Evolutionary conservation across 805 yeast species (phyloP).

Genomic region (Lachancea meyersii): DNA sequence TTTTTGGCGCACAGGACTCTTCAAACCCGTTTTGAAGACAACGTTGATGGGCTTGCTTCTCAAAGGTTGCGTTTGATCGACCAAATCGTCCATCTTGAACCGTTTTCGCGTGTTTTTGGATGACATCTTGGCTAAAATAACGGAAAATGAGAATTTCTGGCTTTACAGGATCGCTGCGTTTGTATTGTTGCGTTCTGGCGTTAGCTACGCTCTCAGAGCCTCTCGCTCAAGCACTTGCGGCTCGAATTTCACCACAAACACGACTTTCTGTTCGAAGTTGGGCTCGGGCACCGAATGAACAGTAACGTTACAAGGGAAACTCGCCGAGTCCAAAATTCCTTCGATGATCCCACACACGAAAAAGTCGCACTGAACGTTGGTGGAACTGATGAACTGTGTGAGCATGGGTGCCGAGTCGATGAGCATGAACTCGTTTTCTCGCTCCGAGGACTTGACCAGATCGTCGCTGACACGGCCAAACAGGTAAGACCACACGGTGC

Average conservation of each 20-base stretch:
- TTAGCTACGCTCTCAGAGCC: conserved; percentile 34
- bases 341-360: conserved; percentile 83
- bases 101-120: conserved; percentile 2
- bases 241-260: conserved; percentile 69
- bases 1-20: background rate
- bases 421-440: conserved; percentile 69
- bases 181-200: no score
- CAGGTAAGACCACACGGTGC: conserved; percentile 64
- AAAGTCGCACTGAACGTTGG: conserved; percentile 74
- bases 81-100: conserved; percentile 2
- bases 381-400: conserved; percentile 63
- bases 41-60: conserved; percentile 1
- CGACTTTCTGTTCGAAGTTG: conserved; percentile 55
- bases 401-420: conserved; percentile 68
- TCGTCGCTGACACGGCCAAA: conserved; percentile 76
- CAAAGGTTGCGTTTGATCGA: background rate
- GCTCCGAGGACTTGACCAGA: conserved; percentile 64
- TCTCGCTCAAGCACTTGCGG: conserved; percentile 52
- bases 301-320: conserved; percentile 65
- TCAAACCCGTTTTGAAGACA: background rate
- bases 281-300: conserved; percentile 71
- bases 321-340: conserved; percentile 67
- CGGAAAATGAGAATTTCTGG: no score
- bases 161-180: no score
- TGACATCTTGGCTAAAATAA: background rate